phyloP scores from a whole-genome alignment of 495 filamentous ascomycete genomes.

The Hyphodiscus hymeniophilus region DNA sequence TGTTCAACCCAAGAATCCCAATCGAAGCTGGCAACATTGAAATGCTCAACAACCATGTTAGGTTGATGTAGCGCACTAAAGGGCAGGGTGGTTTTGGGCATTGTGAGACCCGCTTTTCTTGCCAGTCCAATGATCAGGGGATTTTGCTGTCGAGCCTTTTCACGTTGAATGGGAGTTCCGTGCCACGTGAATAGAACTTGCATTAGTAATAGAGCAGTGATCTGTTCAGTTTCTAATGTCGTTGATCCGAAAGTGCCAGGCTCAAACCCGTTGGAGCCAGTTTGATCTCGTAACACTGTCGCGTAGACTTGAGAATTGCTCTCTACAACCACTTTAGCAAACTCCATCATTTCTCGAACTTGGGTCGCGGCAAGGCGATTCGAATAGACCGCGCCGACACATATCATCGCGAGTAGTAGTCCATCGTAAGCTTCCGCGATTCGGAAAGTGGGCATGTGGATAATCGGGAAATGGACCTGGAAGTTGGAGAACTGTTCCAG shows the following conservation, averaged over 20 bases:
- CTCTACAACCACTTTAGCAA: slow-evolving; percentile 39
- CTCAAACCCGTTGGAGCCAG: slow-evolving; percentile 27
- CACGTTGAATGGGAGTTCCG: slow-evolving; percentile 48
- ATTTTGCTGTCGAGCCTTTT: slow-evolving; percentile 44
- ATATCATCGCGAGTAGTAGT: slow-evolving; percentile 54
- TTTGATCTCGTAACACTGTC: slow-evolving; percentile 26
- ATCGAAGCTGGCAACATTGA: slow-evolving; percentile 35
- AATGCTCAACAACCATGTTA: slow-evolving; percentile 27
- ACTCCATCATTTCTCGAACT: slow-evolving; percentile 52
- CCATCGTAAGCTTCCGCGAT: slow-evolving; percentile 50
- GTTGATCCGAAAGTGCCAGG: slow-evolving; percentile 24
- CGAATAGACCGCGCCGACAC: slow-evolving; percentile 60
- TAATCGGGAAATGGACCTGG: slow-evolving; percentile 58
- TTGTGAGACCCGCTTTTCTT: slow-evolving; percentile 40
- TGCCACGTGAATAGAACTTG: slow-evolving; percentile 55
- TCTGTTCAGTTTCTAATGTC: slow-evolving; percentile 44
- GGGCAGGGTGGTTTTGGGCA: slow-evolving; percentile 29
- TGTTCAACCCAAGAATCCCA: slow-evolving; percentile 61
- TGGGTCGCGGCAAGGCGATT: slow-evolving; percentile 39
- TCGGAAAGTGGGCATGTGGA: slow-evolving; percentile 61
- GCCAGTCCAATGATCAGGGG: slow-evolving; percentile 42
- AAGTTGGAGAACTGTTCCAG: slow-evolving; percentile 53
- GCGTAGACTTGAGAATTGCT: slow-evolving; percentile 39
- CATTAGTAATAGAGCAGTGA: slow-evolving; percentile 50
- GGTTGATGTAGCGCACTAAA: slow-evolving; percentile 39